Evolutionary conservation across 345 rosid genomes (phyloP), one percentile per base, ranked within the genome.

Genomic region (Hibiscus trionum): DNA sequence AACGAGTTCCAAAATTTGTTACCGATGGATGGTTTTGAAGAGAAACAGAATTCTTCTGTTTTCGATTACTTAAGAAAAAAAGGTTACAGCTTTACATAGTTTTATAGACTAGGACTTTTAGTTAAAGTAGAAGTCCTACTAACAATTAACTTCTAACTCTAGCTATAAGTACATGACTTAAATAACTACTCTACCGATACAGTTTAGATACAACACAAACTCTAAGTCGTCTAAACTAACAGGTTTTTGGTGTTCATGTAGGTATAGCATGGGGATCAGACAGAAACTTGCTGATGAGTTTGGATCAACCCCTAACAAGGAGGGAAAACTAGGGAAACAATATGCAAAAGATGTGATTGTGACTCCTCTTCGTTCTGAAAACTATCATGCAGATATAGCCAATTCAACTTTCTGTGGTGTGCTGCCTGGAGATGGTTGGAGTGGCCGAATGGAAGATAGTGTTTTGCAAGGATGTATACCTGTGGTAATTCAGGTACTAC

Each of bases 381-480:
- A 84, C 69, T 91, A 94, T 83, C 93, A 85, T 5, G 80, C 71
- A 60, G 97, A 82, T 73, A 75, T 94, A 75, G 92, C 97, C 26
- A 85, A 79, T 79, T 94, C 98, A 66, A 47, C 88, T 72, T 94
- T 94, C 74, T 91, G 98, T 71, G 98, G 98, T 47, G 98, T 86
- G 8, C 77, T 94, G 72, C 98, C 98, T 61, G 98, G 98, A 76
- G 98, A 91, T 85, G 98, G 98, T 72, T 94, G 97, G 98, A 94
- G 98, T 85, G 97, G 98, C 62, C 93, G 97, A 7, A 87, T 90
- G 97, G 98, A 94, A 88, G 98, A 91, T 78, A 91, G 98, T 70
- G 69, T 91, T 78, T 81, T 91, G 85, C 98, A 94, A 74, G 98
- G 98, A 39, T 91, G 98, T 80, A 88, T 94, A 73, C 97, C 98